These are phyloP conservation scores for Toxoplasma gondii DNA, from an alignment of 169 alveolate genomes.

Conservation along the genomic window DNA sequence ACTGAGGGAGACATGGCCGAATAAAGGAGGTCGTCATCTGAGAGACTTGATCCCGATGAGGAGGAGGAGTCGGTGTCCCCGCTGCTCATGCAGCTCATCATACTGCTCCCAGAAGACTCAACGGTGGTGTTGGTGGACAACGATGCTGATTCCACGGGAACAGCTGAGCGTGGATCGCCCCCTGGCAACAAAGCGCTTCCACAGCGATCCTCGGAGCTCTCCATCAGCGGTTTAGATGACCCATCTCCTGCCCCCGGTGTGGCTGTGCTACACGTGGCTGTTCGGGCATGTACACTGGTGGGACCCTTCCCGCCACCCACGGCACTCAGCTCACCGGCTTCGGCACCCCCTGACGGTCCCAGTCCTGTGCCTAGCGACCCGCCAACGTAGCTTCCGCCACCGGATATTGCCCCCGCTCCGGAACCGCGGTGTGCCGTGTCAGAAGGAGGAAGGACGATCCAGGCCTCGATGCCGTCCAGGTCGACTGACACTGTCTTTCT, in stretches of 20 bases:
- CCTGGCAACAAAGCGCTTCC: neutral
- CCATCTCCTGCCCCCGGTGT: neutral
- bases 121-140: neutral
- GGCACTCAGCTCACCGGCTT: neutral
- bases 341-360: neutral
- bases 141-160: neutral
- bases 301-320: no score
- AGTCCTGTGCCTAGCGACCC: neutral
- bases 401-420: neutral
- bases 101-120: neutral
- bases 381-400: neutral
- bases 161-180: neutral
- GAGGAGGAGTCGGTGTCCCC: neutral
- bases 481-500: neutral
- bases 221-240: neutral
- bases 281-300: neutral
- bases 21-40: neutral
- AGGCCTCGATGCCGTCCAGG: conserved; percentile 16
- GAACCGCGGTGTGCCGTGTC: neutral
- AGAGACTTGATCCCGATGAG: neutral
- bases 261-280: conserved; percentile 11
- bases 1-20: neutral
- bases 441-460: neutral
- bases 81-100: neutral
- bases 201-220: neutral